phyloP scores from a whole-genome alignment of 2,329 filamentous ascomycete genomes.

The Bipolaris zeicola region DNA sequence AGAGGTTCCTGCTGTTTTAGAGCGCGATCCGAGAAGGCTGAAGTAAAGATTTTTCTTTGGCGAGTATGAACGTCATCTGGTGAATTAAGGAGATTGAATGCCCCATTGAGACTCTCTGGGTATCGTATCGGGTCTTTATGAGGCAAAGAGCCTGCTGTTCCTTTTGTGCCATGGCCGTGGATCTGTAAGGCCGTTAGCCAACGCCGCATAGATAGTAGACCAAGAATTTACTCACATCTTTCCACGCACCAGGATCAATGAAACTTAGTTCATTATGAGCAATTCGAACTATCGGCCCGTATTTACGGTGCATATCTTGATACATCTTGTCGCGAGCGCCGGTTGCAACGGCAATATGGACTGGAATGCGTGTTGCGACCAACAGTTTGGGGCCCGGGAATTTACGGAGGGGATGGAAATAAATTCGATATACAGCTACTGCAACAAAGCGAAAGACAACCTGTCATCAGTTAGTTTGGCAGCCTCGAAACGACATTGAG shows the following conservation, averaged over 20 bases:
- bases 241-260: conserved; percentile 45
- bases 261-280: conserved; percentile 51
- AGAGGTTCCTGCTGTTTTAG: conserved; percentile 50
- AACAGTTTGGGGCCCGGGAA: conserved; percentile 52
- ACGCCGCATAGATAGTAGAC: not conserved
- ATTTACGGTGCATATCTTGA: conserved; percentile 46
- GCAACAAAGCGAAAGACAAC: conserved; percentile 19
- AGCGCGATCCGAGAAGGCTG: conserved; percentile 52
- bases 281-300: conserved; percentile 51
- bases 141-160: conserved; percentile 21
- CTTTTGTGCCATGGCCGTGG: conserved; percentile 34
- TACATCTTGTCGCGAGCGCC: conserved; percentile 31
- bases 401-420: conserved; percentile 43
- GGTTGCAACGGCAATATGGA: conserved; percentile 27
- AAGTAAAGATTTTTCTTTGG: conserved; percentile 47
- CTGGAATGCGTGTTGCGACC: conserved; percentile 45
- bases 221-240: conserved; percentile 23
- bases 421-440: conserved; percentile 45
- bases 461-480: conserved; percentile 14
- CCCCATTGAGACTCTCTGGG: conserved; percentile 33
- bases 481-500: not conserved
- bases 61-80: conserved; percentile 46
- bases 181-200: conserved; percentile 11
- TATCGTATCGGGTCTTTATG: conserved; percentile 36
- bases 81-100: conserved; percentile 34